Base-by-base conservation (phyloP, 441 rosid genomes). In the Pelargonium myrrhifolium region DNA sequence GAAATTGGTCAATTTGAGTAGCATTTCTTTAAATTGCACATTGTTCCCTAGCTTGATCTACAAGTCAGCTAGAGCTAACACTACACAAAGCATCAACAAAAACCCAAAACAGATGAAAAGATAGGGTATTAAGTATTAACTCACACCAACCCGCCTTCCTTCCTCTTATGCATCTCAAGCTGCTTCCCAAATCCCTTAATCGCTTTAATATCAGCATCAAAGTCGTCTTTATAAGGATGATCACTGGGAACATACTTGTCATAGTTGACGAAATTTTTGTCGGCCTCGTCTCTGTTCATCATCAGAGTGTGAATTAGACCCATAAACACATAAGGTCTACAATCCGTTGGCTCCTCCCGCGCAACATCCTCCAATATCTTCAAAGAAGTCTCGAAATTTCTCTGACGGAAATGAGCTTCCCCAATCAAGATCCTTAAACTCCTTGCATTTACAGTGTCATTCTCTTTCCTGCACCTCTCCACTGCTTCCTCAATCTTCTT, bases 321-420 rank as follows among this genome's bases (percentile, higher is more conserved):
- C 71, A 85, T 89, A 63, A 96, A 93, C 62, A 93, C 74, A 70
- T 90, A 90, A 0, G 98, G 98, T 79, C 96, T 82, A 65, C 86
- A 93, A 73, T 93, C 98, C 74, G 76, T 85, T 0, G 96, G 97
- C 70, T 90, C 97, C 77, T 93, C 97, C 70, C 80, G 87, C 71
- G 78, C 96, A 60, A 93, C 70, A 59, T 84, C 88, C 66, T 86
- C 83, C 43, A 90, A 90, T 77, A 89, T 84, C 75, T 83, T 84
- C 82, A 93, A 72, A 15, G 98, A 96, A 69, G 84, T 94, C 0
- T 9, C 14, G 35, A 80, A 85, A 40, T 79, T 85, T 75, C 87
- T 89, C 75, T 83, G 85, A 9, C 89, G 84, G 0, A 90, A 94
- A 64, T 76, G 79, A 73, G 89, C 82, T 72, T 93, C 94, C 0